Base-by-base conservation (phyloP, 805 yeast species). In the Hemisphaericaspora nanyangensis region DNA sequence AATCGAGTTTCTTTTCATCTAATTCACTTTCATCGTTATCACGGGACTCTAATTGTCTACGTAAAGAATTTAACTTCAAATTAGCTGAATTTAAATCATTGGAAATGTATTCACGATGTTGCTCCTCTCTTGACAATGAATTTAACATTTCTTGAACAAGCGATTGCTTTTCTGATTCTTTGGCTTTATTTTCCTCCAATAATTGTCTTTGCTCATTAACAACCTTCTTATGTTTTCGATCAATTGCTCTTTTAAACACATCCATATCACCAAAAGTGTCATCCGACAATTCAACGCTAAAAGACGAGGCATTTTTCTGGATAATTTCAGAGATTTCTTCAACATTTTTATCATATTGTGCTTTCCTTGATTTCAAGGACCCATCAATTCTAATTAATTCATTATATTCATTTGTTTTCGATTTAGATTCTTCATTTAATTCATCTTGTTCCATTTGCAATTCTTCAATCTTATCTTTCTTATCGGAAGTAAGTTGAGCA, bases 311-410 rank as follows among this genome's bases (percentile, higher is more conserved):
- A 30, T 38, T 37, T n/a, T 24, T 29, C 11, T 25, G 7, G 12
- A 45, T 39, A 11, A 42, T 11, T 3, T 30, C 24, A 5, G 31
- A 12, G 17, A 45, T 28, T 13, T 34, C 68, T 52, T 40, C 61
- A 45, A 39, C 54, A 38, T 56, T 50, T 11, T 34, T 37, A n/a
- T 50, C 43, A 46, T 68, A 69, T 25, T 56, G 60, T 1, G 48
- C 49, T 40, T 68, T 68, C 39, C 68, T 71, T 1, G 74, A 74
- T 37, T 66, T 64, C 32, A 81, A 58, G 35, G 76, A 71, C 5
- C 91, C 95, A 45, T 77, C 79, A 35, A 63, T 50, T 24, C 77
- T 61, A 1, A 75, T 70, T 7, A 68, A 54, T 1, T 51, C 47
- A 42, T 60, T 60, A 29, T 43, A 42, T 67, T 69, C 27, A 64